Evolutionary conservation across 805 yeast genomes (phyloP).

Genomic region (Barnettozyma populi): DNA sequence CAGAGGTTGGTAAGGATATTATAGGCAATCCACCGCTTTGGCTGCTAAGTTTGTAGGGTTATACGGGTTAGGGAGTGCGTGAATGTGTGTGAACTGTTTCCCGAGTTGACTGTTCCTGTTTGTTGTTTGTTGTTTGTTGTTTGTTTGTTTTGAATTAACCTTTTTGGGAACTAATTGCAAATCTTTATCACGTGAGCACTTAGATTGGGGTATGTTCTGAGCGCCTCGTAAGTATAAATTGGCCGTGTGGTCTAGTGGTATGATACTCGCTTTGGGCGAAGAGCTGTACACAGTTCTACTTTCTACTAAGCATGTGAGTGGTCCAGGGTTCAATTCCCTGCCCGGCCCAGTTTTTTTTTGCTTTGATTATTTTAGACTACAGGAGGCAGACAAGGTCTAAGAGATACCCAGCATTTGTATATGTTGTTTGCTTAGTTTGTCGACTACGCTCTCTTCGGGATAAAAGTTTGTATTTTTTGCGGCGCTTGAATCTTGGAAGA

Average conservation of each 20-base stretch:
- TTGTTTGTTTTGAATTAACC: conserved; percentile 14
- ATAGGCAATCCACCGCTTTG: neutral
- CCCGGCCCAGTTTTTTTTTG: conserved; percentile 25
- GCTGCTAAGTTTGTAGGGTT: neutral
- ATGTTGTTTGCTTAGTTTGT: too few relatives aligned
- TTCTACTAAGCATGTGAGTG: conserved; percentile 26
- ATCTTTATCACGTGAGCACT: conserved; percentile 7
- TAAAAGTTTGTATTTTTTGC: too few relatives aligned
- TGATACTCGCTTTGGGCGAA: conserved; percentile 31
- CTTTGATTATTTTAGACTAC: too few relatives aligned
- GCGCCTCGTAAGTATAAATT: neutral
- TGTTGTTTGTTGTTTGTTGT: too few relatives aligned
- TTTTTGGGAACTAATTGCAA: conserved; percentile 9
- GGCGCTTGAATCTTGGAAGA: too few relatives aligned
- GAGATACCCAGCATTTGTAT: too few relatives aligned
- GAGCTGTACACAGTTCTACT: conserved; percentile 12
- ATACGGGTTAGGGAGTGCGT: neutral
- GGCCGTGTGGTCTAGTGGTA: conserved; percentile 32
- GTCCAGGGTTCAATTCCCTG: conserved; percentile 32
- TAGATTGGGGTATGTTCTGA: too few relatives aligned
- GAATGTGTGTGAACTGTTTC: neutral
- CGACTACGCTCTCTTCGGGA: too few relatives aligned
- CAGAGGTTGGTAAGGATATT: neutral
- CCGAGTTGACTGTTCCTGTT: neutral
- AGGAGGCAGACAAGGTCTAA: too few relatives aligned